Conservation (phyloP, 495 filamentous ascomycete genomes). For the Parathielavia hyrcaniae region DNA sequence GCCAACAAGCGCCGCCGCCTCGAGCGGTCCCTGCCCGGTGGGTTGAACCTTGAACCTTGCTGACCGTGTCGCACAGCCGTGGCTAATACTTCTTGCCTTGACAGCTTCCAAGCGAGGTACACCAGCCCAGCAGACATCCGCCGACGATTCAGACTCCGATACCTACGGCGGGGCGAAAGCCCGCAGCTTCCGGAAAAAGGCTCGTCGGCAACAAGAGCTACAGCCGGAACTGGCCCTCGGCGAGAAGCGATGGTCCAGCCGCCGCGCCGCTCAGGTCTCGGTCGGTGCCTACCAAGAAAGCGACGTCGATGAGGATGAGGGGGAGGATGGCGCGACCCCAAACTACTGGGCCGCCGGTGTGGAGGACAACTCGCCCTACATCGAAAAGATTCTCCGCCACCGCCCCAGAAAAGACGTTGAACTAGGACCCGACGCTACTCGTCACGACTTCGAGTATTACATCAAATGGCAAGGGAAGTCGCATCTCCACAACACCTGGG, state of each 20-base stretch:
- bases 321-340: constrained; percentile 51
- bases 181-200: constrained; percentile 60
- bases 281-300: constrained; percentile 86
- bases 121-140: constrained; percentile 52
- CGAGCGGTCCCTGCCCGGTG: constrained; percentile 46
- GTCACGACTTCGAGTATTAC: constrained; percentile 84
- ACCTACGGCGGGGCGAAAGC: constrained; percentile 69
- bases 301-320: constrained; percentile 64
- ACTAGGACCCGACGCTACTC: constrained; percentile 51
- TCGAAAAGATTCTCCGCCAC: constrained; percentile 86
- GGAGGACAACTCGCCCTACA: constrained; percentile 68
- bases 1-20: constrained; percentile 48
- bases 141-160: constrained; percentile 61
- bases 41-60: constrained; percentile 21
- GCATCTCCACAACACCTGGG: constrained; percentile 93
- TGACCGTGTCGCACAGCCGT: background rate
- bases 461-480: constrained; percentile 98
- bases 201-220: constrained; percentile 57
- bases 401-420: constrained; percentile 63
- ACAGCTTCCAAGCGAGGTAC: constrained; percentile 62
- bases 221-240: constrained; percentile 58
- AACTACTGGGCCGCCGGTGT: constrained; percentile 57
- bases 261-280: constrained; percentile 76
- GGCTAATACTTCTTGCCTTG: constrained; percentile 25
- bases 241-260: constrained; percentile 80